Conservation (phyloP, 1,284 basidiomycete genomes). For the Tausonia pullulans region DNA sequence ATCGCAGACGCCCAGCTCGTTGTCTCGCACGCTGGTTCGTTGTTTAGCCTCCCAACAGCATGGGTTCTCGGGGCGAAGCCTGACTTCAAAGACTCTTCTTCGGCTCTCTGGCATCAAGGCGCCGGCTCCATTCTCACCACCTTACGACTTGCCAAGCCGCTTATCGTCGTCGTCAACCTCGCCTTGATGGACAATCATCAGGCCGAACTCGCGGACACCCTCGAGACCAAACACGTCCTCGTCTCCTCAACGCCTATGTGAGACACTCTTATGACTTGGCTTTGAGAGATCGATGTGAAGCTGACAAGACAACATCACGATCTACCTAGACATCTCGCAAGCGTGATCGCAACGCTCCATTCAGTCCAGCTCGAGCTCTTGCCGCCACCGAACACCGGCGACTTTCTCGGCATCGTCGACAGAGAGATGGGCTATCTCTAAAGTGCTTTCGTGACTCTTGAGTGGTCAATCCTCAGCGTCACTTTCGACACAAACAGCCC, state of each 20-base stretch:
- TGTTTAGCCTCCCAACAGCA: no score
- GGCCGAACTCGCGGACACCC: conserved; percentile 66
- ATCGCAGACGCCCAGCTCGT: conserved; percentile 60
- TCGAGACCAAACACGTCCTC: conserved; percentile 54
- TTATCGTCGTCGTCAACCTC: conserved; percentile 83
- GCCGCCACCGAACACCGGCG: not conserved
- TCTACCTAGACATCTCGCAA: not conserved
- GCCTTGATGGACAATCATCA: conserved; percentile 90
- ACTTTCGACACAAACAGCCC: no score
- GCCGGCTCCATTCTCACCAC: conserved; percentile 90
- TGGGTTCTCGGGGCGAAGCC: no score
- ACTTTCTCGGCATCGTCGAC: not conserved
- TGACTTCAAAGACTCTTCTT: not conserved
- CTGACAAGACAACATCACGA: not conserved
- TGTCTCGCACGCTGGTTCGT: conserved; percentile 80
- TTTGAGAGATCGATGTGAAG: not conserved
- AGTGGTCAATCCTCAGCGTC: no score
- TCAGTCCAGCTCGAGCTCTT: not conserved
- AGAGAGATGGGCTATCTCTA: not conserved
- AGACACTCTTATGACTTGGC: conserved; percentile 26
- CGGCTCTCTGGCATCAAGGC: conserved; percentile 41
- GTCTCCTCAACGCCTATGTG: conserved; percentile 50
- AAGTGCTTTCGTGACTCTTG: no score
- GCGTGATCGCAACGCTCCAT: not conserved
- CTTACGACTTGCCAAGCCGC: conserved; percentile 55